These are phyloP conservation scores for Cyberlindnera euphorbiae DNA, from an alignment of 805 yeast species.

Conservation along the genomic window DNA sequence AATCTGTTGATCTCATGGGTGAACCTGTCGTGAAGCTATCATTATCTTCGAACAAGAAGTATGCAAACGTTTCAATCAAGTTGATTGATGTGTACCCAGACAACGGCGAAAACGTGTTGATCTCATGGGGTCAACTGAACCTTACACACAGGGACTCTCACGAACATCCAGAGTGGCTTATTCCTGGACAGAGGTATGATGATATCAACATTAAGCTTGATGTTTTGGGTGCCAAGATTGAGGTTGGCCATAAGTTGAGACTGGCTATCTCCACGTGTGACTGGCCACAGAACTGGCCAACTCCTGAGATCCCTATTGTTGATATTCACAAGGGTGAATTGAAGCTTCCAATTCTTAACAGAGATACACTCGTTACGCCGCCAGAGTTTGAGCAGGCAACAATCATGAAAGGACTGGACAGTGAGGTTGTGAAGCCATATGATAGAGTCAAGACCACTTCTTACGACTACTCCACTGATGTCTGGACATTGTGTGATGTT, in stretches of 20 bases:
- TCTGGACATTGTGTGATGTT: slow-evolving; percentile 24
- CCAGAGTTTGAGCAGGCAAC: slow-evolving; percentile 31
- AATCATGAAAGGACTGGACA: slow-evolving; percentile 26
- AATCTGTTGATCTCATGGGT: slow-evolving; percentile 31
- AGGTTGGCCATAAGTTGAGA: slow-evolving; percentile 35
- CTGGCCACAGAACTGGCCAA: slow-evolving; percentile 47
- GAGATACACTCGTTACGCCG: slow-evolving; percentile 8
- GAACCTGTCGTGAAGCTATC: slow-evolving; percentile 31
- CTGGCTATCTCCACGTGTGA: slow-evolving; percentile 40
- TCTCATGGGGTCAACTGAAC: slow-evolving; percentile 45
- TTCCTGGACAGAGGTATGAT: slow-evolving; percentile 30
- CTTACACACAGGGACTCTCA: slow-evolving; percentile 37
- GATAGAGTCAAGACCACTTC: slow-evolving; percentile 21
- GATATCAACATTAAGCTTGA: slow-evolving; percentile 33
- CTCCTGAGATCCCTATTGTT: slow-evolving; percentile 36
- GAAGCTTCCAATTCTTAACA: slow-evolving; percentile 28
- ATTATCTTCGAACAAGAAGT: slow-evolving; percentile 32
- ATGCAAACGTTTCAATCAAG: slow-evolving; percentile 37
- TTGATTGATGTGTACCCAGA: slow-evolving; percentile 37
- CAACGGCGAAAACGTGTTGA: slow-evolving; percentile 27
- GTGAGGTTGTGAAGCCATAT: slow-evolving; percentile 19
- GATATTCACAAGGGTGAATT: slow-evolving; percentile 30
- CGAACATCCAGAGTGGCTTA: slow-evolving; percentile 35
- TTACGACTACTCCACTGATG: slow-evolving; percentile 19
- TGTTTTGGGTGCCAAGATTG: slow-evolving; percentile 34